Evolutionary conservation across 257 asterid species (phyloP).

Genomic region (Fraxinus anomala): DNA sequence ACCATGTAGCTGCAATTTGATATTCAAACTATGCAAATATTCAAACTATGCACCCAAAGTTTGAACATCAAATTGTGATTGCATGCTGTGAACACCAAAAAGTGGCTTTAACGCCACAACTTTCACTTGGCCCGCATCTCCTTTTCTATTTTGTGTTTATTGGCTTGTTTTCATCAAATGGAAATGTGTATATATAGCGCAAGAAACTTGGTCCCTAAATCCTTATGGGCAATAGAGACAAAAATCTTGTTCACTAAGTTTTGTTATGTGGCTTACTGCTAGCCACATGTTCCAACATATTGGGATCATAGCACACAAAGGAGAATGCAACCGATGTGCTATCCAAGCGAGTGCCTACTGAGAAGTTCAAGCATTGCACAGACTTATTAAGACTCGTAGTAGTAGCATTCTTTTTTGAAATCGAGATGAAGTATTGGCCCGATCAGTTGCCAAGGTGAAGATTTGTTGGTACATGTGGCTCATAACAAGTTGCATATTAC

Average conservation of each 20-base stretch:
- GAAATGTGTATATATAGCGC: not conserved
- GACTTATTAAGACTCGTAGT: not conserved
- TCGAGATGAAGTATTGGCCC: not conserved
- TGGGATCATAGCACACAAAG: not conserved
- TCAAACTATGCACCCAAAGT: too few relatives aligned
- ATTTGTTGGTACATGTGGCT: not conserved
- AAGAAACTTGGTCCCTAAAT: not conserved
- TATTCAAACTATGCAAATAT: too few relatives aligned
- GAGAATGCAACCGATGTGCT: not conserved
- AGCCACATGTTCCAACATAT: not conserved
- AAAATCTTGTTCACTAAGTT: not conserved
- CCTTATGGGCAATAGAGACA: not conserved
- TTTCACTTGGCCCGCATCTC: not conserved
- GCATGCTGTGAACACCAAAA: too few relatives aligned
- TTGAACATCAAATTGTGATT: too few relatives aligned
- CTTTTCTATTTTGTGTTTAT: not conserved
- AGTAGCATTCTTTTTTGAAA: not conserved
- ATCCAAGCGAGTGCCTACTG: not conserved
- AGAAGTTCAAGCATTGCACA: not conserved
- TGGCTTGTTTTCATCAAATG: not conserved
- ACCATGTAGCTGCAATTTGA: too few relatives aligned
- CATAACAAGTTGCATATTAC: not conserved
- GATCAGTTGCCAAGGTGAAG: not conserved
- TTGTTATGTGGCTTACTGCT: not conserved
- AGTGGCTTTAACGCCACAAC: too few relatives aligned